Conservation (phyloP, 2,329 filamentous ascomycete species). For the Exophiala sideris region DNA sequence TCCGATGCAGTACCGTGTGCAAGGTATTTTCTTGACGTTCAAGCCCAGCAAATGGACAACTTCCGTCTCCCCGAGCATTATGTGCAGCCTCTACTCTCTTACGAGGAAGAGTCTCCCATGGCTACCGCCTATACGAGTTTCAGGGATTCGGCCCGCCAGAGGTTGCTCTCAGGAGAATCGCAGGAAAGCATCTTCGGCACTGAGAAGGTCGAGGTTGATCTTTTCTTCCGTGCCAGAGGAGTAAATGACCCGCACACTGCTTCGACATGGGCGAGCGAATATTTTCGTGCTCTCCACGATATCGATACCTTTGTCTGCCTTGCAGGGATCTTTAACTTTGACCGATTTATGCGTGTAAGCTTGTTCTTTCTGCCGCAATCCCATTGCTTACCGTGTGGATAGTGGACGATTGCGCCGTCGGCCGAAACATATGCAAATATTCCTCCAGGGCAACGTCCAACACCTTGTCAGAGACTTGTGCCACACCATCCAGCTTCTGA, state of each 20-base stretch:
- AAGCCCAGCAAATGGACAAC: not conserved
- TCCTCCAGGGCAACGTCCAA: not conserved
- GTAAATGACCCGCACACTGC: not conserved
- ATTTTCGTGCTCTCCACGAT: not conserved
- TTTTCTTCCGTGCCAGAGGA: not conserved
- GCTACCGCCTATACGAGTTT: not conserved
- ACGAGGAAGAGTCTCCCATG: not conserved
- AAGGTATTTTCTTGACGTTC: not conserved
- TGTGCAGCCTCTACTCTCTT: not conserved
- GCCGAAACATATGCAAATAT: slow-evolving; percentile 1
- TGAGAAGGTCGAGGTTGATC: not conserved
- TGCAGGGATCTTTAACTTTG: slow-evolving; percentile 1
- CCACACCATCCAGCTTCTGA: not conserved
- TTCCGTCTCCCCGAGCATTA: not conserved
- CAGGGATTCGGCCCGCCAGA: not conserved
- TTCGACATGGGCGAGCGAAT: not conserved
- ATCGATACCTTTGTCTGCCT: not conserved
- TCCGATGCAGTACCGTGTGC: not conserved
- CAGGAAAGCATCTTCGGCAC: not conserved
- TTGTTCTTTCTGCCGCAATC: not conserved
- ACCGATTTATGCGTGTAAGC: not conserved
- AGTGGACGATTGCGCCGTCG: not conserved
- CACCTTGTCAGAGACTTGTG: not conserved
- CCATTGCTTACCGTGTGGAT: not conserved
- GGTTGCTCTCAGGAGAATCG: not conserved